Conservation (phyloP, 2,329 filamentous ascomycete genomes). For the Escovopsis weberi region DNA sequence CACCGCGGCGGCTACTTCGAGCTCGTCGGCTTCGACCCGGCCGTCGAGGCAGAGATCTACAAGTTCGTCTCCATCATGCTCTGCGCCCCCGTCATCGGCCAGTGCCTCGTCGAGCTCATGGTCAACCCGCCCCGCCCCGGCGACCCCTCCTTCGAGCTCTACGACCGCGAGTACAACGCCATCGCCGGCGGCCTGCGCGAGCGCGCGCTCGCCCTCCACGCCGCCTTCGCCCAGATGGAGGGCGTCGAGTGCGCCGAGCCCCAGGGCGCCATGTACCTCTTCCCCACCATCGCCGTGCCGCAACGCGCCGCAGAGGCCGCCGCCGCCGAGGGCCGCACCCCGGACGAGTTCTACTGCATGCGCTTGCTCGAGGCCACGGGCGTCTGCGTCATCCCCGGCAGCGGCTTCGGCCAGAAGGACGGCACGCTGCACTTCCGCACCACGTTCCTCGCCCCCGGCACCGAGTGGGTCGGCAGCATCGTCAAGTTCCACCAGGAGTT, state of each 20-base stretch:
- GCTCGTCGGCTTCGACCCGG: constrained; percentile 72
- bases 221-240: constrained; percentile 89
- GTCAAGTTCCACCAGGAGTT: constrained; percentile 85
- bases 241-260: constrained; percentile 82
- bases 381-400: constrained; percentile 84
- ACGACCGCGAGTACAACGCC: constrained; percentile 68
- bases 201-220: constrained; percentile 72
- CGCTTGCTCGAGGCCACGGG: constrained; percentile 84
- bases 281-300: constrained; percentile 80
- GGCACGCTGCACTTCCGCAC: constrained; percentile 88
- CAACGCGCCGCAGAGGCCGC: constrained; percentile 65
- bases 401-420: constrained; percentile 87
- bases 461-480: constrained; percentile 81
- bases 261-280: constrained; percentile 97
- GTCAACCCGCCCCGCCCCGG: constrained; percentile 83
- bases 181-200: constrained; percentile 68
- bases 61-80: constrained; percentile 97
- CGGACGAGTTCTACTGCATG: constrained; percentile 93
- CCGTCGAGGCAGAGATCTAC: constrained; percentile 89
- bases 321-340: constrained; percentile 51
- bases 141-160: constrained; percentile 70
- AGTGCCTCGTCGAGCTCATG: constrained; percentile 96
- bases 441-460: constrained; percentile 91
- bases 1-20: constrained; percentile 98
- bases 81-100: constrained; percentile 86